A percentile compares a stretch with the other conserved stretches of the same genome.
These are phyloP conservation scores for Delphinella strobiligena DNA, from an alignment of 2,329 filamentous ascomycete genomes.

Conservation along the genomic window DNA sequence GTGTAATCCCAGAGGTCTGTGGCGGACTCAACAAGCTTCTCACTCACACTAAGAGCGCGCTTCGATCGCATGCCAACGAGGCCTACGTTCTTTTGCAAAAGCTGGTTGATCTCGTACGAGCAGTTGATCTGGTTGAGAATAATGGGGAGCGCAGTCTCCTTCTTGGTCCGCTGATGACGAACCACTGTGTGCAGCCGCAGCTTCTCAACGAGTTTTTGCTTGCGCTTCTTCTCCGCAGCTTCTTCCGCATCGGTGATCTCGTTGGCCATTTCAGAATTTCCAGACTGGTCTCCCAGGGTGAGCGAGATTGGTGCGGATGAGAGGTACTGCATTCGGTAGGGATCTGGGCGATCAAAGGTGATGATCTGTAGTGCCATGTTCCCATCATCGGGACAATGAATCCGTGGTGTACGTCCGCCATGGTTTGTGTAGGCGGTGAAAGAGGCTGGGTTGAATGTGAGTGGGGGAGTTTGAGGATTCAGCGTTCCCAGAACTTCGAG, in stretches of 20 bases:
- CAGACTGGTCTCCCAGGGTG: conserved; percentile 48
- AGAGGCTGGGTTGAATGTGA: conserved; percentile 53
- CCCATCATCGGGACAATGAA: conserved; percentile 54
- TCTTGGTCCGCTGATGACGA: conserved; percentile 61
- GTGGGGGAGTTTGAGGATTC: conserved; percentile 44
- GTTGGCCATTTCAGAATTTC: conserved; percentile 25
- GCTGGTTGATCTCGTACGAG: conserved; percentile 74
- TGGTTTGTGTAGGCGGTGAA: conserved; percentile 47
- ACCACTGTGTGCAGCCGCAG: conserved; percentile 78
- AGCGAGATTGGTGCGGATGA: conserved; percentile 82
- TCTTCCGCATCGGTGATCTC: conserved; percentile 60
- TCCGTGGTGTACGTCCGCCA: conserved; percentile 48
- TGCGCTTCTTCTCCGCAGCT: conserved; percentile 51
- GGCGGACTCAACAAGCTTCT: conserved; percentile 87
- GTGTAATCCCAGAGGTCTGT: conserved; percentile 71
- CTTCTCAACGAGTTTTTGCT: conserved; percentile 65
- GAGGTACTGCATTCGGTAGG: conserved; percentile 88
- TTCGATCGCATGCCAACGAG: conserved; percentile 70
- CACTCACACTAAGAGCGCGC: conserved; percentile 80
- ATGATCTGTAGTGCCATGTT: conserved; percentile 74
- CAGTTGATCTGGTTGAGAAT: conserved; percentile 95
- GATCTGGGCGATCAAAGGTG: conserved; percentile 75
- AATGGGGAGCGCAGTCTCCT: conserved; percentile 67
- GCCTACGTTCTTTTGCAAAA: conserved; percentile 83
- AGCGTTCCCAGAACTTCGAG: conserved; percentile 79